These are phyloP conservation scores for Sphagnurus paluster DNA, from an alignment of 1,284 basidiomycete species.

Conservation along the genomic window DNA sequence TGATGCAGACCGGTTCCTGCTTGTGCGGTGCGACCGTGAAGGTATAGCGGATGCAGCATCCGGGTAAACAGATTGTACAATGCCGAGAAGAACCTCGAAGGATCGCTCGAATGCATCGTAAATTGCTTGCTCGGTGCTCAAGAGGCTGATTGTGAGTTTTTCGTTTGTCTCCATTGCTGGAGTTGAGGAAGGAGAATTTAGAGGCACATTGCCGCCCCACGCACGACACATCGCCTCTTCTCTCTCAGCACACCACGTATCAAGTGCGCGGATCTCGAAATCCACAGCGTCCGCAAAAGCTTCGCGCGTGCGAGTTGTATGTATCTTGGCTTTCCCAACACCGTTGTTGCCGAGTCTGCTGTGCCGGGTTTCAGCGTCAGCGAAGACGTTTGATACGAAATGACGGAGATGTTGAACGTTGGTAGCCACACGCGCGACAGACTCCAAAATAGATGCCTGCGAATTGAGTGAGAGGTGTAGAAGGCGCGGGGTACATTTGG, in stretches of 20 bases:
- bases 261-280: constrained; percentile 54
- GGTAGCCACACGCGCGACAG: constrained; percentile 57
- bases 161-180: constrained; percentile 25
- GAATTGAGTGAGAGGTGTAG: constrained; percentile 64
- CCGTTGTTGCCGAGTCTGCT: constrained; percentile 2
- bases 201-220: constrained; percentile 40
- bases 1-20: constrained; percentile 41
- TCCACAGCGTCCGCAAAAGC: constrained; percentile 81
- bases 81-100: constrained; percentile 54
- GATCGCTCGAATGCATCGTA: constrained; percentile 54
- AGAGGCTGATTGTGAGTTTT: constrained; percentile 61
- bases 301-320: constrained; percentile 62
- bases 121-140: constrained; percentile 61
- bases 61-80: constrained; percentile 40
- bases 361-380: constrained; percentile 6
- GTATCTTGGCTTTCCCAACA: constrained; percentile 6
- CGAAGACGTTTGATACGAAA: constrained; percentile 52
- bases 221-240: constrained; percentile 69
- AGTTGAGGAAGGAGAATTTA: constrained; percentile 1
- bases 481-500: constrained; percentile 54
- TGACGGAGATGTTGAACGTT: constrained; percentile 59
- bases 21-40: constrained; percentile 9
- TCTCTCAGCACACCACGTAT: constrained; percentile 67
- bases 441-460: constrained; percentile 60
- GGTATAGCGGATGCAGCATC: constrained; percentile 28